Percentiles rank a stretch among this genome's conserved stretches.
These are phyloP conservation scores for Cocos nucifera DNA, from an alignment of 176 grass and related monocot species.

Conservation along the genomic window DNA sequence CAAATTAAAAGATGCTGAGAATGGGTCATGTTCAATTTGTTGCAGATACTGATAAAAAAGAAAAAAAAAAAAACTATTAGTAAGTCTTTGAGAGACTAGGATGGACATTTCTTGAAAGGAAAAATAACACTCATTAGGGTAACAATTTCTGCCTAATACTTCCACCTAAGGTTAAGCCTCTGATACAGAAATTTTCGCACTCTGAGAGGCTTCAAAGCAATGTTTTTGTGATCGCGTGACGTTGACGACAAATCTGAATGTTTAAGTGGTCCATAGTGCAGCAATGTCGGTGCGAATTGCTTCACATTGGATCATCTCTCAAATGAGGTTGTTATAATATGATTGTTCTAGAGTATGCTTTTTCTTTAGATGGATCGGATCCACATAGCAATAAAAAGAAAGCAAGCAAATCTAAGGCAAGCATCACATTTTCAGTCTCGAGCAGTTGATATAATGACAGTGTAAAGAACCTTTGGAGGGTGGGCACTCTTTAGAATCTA, in stretches of 20 bases:
- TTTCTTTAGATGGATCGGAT: conserved; percentile 1
- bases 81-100: conserved; percentile 7
- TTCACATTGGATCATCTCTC: no score
- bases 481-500: background rate
- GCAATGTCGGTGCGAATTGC: background rate
- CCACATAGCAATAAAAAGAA: background rate
- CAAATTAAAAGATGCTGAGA: no score
- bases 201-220: conserved; percentile 49
- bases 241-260: conserved; percentile 32
- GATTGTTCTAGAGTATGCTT: background rate
- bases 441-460: background rate
- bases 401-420: background rate
- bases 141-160: conserved; percentile 45
- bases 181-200: conserved; percentile 48
- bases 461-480: conserved; percentile 12
- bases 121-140: conserved; percentile 15
- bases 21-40: no score
- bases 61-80: background rate
- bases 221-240: conserved; percentile 56
- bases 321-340: no score
- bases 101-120: background rate
- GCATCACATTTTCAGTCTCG: background rate
- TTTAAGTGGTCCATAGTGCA: conserved; percentile 7
- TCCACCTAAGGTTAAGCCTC: conserved; percentile 32
- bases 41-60: no score